Conservation (phyloP, 2,329 filamentous ascomycete genomes). For the Colletotrichum sublineola region DNA sequence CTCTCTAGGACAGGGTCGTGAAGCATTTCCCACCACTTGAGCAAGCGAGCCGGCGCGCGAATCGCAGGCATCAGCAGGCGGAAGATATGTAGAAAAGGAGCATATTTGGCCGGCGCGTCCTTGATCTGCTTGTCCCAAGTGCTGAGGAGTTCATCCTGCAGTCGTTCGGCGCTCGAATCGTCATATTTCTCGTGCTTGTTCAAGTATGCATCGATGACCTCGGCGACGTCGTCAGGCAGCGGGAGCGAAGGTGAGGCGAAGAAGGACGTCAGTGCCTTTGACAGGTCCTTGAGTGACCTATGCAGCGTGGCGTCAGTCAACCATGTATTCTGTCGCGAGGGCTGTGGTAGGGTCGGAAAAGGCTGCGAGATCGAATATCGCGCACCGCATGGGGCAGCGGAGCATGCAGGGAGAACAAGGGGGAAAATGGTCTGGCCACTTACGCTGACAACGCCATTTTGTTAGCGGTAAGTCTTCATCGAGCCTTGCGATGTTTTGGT, state of each 20-base stretch:
- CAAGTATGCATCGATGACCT: conserved; percentile 75
- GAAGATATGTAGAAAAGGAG: conserved; percentile 77
- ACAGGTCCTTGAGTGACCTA: conserved; percentile 72
- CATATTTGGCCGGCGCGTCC: conserved; percentile 67
- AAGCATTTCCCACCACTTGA: conserved; percentile 80
- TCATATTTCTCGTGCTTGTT: conserved; percentile 77
- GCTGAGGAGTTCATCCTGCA: conserved; percentile 78
- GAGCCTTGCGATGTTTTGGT: conserved; percentile 33
- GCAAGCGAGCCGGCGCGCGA: conserved; percentile 70
- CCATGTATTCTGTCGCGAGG: conserved; percentile 11
- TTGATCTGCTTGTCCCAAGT: conserved; percentile 76
- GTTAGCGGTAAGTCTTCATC: conserved; percentile 36
- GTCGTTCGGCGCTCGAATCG: conserved; percentile 75
- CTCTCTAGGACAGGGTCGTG: conserved; percentile 63
- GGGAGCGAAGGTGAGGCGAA: conserved; percentile 65
- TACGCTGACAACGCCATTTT: conserved; percentile 49
- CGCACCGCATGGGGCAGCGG: conserved; percentile 29
- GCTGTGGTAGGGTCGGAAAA: conserved; percentile 4
- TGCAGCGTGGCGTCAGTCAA: conserved; percentile 13
- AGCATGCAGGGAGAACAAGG: neutral
- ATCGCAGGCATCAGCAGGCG: conserved; percentile 74
- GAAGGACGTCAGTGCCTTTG: conserved; percentile 68
- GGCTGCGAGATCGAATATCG: conserved; percentile 28
- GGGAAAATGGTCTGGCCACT: conserved; percentile 39
- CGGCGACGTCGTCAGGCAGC: conserved; percentile 74